These are phyloP conservation scores for Quercus phellos DNA, from an alignment of 331 rosid species.

Conservation along the genomic window DNA sequence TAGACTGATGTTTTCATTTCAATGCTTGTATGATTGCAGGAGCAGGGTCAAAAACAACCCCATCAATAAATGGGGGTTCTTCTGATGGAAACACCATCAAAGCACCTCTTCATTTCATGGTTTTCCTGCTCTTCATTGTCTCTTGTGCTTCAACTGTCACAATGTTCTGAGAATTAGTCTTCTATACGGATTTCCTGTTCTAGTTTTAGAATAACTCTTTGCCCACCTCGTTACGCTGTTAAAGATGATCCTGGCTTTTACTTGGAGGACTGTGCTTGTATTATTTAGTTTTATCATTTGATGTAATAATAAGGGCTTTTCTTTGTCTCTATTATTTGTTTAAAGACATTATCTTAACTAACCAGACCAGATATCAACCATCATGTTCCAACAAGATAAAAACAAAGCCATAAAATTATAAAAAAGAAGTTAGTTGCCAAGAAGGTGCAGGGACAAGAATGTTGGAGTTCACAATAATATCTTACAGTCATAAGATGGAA, in stretches of 20 bases:
- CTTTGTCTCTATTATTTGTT: background rate
- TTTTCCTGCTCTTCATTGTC: constrained; percentile 33
- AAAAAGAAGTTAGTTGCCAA: too few relatives aligned
- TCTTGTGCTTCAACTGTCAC: constrained; percentile 29
- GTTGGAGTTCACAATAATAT: too few relatives aligned
- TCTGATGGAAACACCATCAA: constrained; percentile 37
- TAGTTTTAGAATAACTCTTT: background rate
- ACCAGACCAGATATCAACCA: background rate
- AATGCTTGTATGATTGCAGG: constrained; percentile 29
- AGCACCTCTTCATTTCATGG: constrained; percentile 26
- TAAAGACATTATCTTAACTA: background rate
- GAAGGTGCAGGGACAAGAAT: too few relatives aligned
- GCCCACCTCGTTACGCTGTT: background rate
- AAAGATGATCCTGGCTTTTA: background rate
- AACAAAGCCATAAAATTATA: too few relatives aligned
- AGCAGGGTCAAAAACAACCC: constrained; percentile 51
- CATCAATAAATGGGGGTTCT: constrained; percentile 34
- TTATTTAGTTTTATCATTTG: background rate
- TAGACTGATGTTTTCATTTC: background rate
- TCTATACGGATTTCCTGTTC: background rate
- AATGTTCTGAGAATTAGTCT: constrained; percentile 25
- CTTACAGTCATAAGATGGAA: too few relatives aligned
- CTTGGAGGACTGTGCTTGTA: background rate
- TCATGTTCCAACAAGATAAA: background rate
- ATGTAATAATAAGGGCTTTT: background rate